Evolutionary conservation across 257 asterid species (phyloP), one percentile per base, ranked within the genome.

Genomic region (Nicotiana paniculata): DNA sequence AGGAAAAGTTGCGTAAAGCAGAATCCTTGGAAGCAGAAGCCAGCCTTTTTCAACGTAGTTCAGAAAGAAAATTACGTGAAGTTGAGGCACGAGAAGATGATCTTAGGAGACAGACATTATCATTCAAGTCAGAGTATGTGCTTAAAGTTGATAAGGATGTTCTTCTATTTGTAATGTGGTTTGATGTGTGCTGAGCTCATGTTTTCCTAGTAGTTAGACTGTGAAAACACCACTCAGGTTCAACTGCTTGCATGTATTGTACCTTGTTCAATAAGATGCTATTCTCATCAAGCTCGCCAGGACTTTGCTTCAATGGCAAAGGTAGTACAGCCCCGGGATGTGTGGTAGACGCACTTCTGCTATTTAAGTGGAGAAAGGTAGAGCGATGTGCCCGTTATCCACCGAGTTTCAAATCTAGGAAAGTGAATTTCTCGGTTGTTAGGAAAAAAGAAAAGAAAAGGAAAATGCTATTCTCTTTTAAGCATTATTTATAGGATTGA

Each of bases 51-150:
- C 98, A 93, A 68, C 90, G 92, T 79, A 88, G 87, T 26, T 98
- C 99, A 55, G 97, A 91, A 90, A 96, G 99, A 82, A 96, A 92
- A 91, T 85, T 96, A 84, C 90, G 86, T 65, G 99, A 96, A 88
- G 94, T 93, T 85, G 97, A 94, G 90, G 96, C 90, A 76, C 96
- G 98, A 28, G 98, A 96, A 85, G 99, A 96, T 92, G 98, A 94
- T 85, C 91, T 94, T 81, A 85, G 99, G 85, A 92, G 97, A 85
- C 92, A 86, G 61, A 90, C 88, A 72, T 77, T 82, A 84, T 83
- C 93, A 32, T 93, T 95, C 46, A 93, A 96, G 77, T 82, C 96
- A 30, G 97, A 94, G 99, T 96, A 90, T 69, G 98, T 81, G 84
- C 85, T 72, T 85, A 28, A 35, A 76, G 61, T 63, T 62, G 43